Percentiles rank a stretch among this genome's conserved stretches.
phyloP scores from a whole-genome alignment of 768 basidiomycete genomes.

The Suillus discolor region DNA sequence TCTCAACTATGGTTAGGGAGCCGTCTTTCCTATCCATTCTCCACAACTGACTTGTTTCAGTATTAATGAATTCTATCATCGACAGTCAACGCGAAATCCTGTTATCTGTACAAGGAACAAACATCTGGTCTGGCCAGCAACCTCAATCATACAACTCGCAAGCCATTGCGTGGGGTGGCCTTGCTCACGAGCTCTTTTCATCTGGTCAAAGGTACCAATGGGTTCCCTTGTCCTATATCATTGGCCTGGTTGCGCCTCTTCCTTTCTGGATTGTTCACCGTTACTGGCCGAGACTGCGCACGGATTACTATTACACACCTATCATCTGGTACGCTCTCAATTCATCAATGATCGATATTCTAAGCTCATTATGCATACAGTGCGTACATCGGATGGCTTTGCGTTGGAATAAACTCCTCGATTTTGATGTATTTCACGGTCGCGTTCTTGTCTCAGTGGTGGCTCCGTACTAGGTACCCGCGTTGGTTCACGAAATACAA shows the following conservation, averaged over 20 bases:
- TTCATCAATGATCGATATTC: neutral
- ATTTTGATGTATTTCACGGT: conserved; percentile 19
- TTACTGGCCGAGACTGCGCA: conserved; percentile 34
- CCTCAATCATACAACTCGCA: conserved; percentile 33
- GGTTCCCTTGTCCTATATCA: conserved; percentile 39
- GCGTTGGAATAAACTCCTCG: conserved; percentile 32
- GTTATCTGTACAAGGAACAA: conserved; percentile 55
- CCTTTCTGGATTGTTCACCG: conserved; percentile 44
- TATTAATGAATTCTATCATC: conserved; percentile 64
- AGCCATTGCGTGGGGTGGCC: conserved; percentile 43
- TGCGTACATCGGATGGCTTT: conserved; percentile 21
- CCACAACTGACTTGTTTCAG: conserved; percentile 26
- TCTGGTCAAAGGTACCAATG: conserved; percentile 36
- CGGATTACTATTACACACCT: conserved; percentile 32
- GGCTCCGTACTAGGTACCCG: conserved; percentile 38
- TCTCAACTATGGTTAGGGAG: conserved; percentile 44
- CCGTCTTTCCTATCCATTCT: neutral
- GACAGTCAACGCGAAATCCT: conserved; percentile 51
- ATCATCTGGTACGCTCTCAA: conserved; percentile 26
- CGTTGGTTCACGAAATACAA: conserved; percentile 42
- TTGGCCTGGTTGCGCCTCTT: conserved; percentile 38
- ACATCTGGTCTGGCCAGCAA: conserved; percentile 35
- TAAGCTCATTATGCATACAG: conserved; percentile 13
- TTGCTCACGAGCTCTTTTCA: conserved; percentile 37
- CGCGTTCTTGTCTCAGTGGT: conserved; percentile 40